Base-by-base conservation (phyloP, 2,329 filamentous ascomycete species). In the Phialophora tarda region DNA sequence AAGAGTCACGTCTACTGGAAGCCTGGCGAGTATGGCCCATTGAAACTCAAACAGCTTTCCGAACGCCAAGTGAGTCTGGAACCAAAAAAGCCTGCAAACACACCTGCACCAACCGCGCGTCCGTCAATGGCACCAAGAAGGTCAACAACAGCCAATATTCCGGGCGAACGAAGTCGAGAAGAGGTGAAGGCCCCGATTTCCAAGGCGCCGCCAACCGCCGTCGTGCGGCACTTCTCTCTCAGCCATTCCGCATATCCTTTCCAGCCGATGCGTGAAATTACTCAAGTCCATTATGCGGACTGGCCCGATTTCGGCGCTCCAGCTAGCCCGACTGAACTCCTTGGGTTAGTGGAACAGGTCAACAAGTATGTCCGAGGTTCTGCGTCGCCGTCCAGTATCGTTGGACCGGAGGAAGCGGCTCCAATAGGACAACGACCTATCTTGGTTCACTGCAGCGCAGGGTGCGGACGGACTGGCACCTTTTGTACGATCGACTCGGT, bases 301-400 rank as follows among this genome's bases (percentile, higher is more conserved):
- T 99, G 95, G 95, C 95, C 95, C 0, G 95, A 99, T 75, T 97
- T 98, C 78, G 95, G 95, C 23, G 90, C 93, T 0, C 94, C 94
- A 0, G 93, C 95, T 0, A 91, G 96, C 74, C 93, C 95, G 1
- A 87, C 88, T 4, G 93, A 98, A 74, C 84, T 99, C 1, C 84
- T 99, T 17, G 91, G 90, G 1, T 81, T 99, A 17, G 91, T 98
- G n/a, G 93, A 97, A 77, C 86, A 97, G 60, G 91, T 90, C 73
- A 95, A 91, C 73, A 83, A 86, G 38, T 92, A 88, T 77, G 66
- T 86, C 80, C 21, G 77, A 81, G 71, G 73, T 24, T 75, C 73
- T 24, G 73, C 69, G 68, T 72, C 30, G 63, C 74, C 51, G 57
- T 65, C 6, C 68, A 83, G 58, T 76, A 81, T 1, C 85, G 34